Base-by-base conservation (phyloP, 176 grass and related monocot genomes). In the Paspalum vaginatum region DNA sequence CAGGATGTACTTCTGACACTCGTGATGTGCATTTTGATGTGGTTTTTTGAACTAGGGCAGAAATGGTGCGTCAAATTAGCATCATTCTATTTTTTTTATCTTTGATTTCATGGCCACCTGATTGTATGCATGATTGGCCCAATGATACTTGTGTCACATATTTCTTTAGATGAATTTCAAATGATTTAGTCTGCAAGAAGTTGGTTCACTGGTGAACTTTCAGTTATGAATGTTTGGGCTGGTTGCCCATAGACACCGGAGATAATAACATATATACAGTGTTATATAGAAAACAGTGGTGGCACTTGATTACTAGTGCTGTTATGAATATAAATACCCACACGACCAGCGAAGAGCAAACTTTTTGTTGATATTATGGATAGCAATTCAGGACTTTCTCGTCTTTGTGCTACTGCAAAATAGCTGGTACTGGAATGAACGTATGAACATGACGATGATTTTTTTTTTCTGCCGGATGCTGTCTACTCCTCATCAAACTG, bases 321-420 rank as follows among this genome's bases (percentile, higher is more conserved):
- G 51, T 11, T 72, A 2, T 81, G 12, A 25, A 20, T 38, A 48
- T 71, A 60, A 37, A 48, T 73, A 37, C 41, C n/a, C 32, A 50
- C 43, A 2, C 5, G 8, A 41, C 4, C 51, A 51, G 20, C 13
- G 42, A 62, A 62, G 20, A 62, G 20, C 8, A 62, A 49, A 42
- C 27, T 13, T 82, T 11, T 61, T 12, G 55, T 40, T 83, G 69
- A 63, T 20, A 73, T 59, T 71, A 39, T 73, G 79, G 45, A 42
- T 82, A 63, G 57, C 20, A 40, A 11, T 51, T 21, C 38, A 39
- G 68, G 9, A 37, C 8, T 50, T 61, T 62, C 8, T 62, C 5
- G 22, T 42, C 20, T 21, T 57, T 72, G 45, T 50, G 7, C 43
- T 72, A 49, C 41, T 37, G 15, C 4, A 16, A 22, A 72, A 50